Evolutionary conservation across 495 filamentous ascomycete genomes (phyloP), one percentile per base, ranked within the genome.

Genomic region (Podospora bellae-mahoneyi): DNA sequence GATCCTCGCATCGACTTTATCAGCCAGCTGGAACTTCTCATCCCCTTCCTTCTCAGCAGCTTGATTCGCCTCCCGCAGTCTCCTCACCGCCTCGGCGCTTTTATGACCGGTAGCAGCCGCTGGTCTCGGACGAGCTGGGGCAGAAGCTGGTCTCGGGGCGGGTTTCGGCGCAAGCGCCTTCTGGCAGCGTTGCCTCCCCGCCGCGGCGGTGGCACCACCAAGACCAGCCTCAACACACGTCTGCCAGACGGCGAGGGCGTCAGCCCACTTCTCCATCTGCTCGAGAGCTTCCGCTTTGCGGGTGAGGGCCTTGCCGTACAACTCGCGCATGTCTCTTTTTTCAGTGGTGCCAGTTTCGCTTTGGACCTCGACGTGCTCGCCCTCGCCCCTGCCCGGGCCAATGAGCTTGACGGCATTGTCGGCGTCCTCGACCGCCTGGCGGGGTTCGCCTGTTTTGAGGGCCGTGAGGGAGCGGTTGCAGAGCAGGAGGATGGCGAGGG

Each of bases 201-300:
- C 90, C 23, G 93, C 90, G 55, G 92, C 93, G 6, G 89, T 88
- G 39, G 90, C 81, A 32, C 92, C 94, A 53, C 95, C 94, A 7
- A 96, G 85, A 6, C 93, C 91, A 5, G 87, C 86, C 77, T 95
- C 91, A 18, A 97, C 90, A 28, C 92, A 93, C 26, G 85, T 80
- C 69, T 88, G 88, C 95, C 95, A 99, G 0, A 89, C 85, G 20
- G 85, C 81, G 0, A 85, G 88, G 3, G 95, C 96, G 32, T 97
- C 94, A 2, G 78, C 75, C 94, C 95, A 99, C 75, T 90, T 91
- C 80, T 99, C 95, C 74, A 99, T 88, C 72, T 97, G 91, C 79
- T 99, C 95, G 32, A 98, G 83, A 2, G 91, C 94, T 77, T 98
- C 96, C 16, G 96, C 95, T 82, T 97, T 97, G 66, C 96, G 90